phyloP scores from a whole-genome alignment of 805 yeast genomes.

The Tetrapisispora iriomotensis region DNA sequence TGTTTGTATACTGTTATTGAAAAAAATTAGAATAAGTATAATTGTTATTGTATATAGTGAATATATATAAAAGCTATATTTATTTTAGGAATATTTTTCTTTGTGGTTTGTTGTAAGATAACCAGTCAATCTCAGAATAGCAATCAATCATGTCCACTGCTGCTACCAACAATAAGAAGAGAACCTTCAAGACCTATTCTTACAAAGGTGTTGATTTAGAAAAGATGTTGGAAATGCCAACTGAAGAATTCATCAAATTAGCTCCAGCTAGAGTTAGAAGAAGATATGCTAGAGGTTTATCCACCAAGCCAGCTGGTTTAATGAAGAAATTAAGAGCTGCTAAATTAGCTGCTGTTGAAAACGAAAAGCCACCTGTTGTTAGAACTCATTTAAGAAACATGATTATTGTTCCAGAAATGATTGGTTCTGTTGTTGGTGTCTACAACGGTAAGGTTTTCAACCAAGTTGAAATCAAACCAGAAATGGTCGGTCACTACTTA shows the following conservation, averaged over 20 bases:
- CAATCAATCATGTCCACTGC: conserved; percentile 20
- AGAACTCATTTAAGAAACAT: conserved; percentile 99
- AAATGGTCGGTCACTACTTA: conserved; percentile 99
- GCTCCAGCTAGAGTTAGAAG: conserved; percentile 99
- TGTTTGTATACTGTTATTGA: no score
- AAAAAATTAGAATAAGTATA: no score
- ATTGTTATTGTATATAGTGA: no score
- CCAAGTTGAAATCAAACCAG: conserved; percentile 97
- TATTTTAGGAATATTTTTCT: no score
- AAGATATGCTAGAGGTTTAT: conserved; percentile 97
- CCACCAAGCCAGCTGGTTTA: conserved; percentile 89
- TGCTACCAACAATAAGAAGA: conserved; percentile 51
- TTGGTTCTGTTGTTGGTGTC: conserved; percentile 96
- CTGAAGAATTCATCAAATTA: conserved; percentile 94
- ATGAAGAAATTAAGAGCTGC: conserved; percentile 97
- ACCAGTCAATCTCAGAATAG: conserved; percentile 5
- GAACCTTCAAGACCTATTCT: conserved; percentile 92
- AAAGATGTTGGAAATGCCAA: conserved; percentile 84
- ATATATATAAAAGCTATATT: no score
- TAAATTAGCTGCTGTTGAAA: conserved; percentile 77
- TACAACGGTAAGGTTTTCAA: conserved; percentile 99
- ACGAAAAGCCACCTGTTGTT: conserved; percentile 96
- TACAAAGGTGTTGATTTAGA: conserved; percentile 98
- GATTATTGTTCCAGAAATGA: conserved; percentile 99
- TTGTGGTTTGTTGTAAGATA: no score